Evolutionary conservation across 2,329 filamentous ascomycete species (phyloP).

Genomic region (Cercospora zeae-maydis): DNA sequence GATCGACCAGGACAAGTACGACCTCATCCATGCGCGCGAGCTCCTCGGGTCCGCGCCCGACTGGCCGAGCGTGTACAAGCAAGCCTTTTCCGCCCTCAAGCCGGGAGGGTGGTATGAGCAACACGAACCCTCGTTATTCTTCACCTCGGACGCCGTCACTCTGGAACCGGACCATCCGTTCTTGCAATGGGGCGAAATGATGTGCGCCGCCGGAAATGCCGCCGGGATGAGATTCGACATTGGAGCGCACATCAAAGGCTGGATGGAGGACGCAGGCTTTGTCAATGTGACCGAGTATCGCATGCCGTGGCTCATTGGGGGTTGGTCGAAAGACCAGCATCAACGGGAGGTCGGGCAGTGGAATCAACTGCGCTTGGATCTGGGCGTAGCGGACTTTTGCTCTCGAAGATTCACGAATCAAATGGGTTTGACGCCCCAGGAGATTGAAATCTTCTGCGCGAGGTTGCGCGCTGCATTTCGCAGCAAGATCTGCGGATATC

Average conservation of each 20-base stretch:
- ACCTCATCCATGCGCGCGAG: constrained; percentile 40
- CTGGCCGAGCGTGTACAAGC: constrained; percentile 20
- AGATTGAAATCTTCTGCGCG: constrained; percentile 20
- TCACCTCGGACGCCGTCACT: constrained; percentile 21
- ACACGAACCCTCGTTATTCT: constrained; percentile 19
- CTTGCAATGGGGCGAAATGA: constrained; percentile 20
- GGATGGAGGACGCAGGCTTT: constrained; percentile 28
- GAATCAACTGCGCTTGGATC: constrained; percentile 18
- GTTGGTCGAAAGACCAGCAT: constrained; percentile 28
- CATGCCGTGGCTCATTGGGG: constrained; percentile 25
- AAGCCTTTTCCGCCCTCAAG: constrained; percentile 21
- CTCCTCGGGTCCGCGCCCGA: constrained; percentile 20
- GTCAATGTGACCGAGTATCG: constrained; percentile 26
- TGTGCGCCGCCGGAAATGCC: constrained; percentile 22
- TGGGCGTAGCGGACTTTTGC: constrained; percentile 20
- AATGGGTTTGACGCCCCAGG: constrained; percentile 11
- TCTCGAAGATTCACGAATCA: constrained; percentile 17
- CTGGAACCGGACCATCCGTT: constrained; percentile 20
- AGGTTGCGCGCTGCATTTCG: constrained; percentile 13
- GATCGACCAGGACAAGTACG: constrained; percentile 34
- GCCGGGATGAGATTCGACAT: constrained; percentile 20
- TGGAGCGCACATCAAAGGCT: constrained; percentile 20
- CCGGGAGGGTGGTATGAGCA: constrained; percentile 27
- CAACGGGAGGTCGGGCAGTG: constrained; percentile 21
- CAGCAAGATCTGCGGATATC: constrained; percentile 15